Evolutionary conservation across 805 yeast species (phyloP).

Genomic region (Cyberlindnera petersonii): DNA sequence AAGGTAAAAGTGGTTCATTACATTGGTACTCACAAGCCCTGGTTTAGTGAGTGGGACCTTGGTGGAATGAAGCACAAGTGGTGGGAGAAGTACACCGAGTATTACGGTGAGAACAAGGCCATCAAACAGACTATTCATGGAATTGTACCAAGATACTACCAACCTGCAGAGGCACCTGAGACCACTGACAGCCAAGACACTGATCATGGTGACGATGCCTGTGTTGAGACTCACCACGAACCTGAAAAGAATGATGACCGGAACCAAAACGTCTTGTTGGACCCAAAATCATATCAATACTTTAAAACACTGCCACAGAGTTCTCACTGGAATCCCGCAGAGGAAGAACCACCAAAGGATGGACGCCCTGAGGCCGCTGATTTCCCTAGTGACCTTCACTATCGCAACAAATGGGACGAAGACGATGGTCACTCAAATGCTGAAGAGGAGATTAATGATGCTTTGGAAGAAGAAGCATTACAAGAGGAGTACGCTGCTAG

Average conservation of each 20-base stretch:
- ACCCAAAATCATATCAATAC: constrained; percentile 24
- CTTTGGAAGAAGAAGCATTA: constrained; percentile 1
- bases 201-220: neutral
- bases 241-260: neutral
- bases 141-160: constrained; percentile 22
- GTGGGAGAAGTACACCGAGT: constrained; percentile 26
- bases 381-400: constrained; percentile 22
- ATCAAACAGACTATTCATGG: constrained; percentile 23
- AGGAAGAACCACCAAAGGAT: constrained; percentile 38
- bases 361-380: constrained; percentile 27
- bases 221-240: neutral
- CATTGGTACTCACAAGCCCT: constrained; percentile 62
- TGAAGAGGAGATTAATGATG: constrained; percentile 1
- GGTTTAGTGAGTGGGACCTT: constrained; percentile 30
- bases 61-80: constrained; percentile 20
- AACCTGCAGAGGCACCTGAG: constrained; percentile 4
- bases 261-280: constrained; percentile 12
- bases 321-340: constrained; percentile 42
- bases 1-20: constrained; percentile 54
- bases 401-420: constrained; percentile 19
- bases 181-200: constrained; percentile 2
- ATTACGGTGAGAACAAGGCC: constrained; percentile 16
- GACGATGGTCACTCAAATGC: neutral
- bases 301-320: constrained; percentile 19
- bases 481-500: constrained; percentile 4